A percentile compares a stretch with the other conserved stretches of the same genome.
Evolutionary conservation across 2,329 filamentous ascomycete genomes (phyloP).

Genomic region (Oidium heveae): DNA sequence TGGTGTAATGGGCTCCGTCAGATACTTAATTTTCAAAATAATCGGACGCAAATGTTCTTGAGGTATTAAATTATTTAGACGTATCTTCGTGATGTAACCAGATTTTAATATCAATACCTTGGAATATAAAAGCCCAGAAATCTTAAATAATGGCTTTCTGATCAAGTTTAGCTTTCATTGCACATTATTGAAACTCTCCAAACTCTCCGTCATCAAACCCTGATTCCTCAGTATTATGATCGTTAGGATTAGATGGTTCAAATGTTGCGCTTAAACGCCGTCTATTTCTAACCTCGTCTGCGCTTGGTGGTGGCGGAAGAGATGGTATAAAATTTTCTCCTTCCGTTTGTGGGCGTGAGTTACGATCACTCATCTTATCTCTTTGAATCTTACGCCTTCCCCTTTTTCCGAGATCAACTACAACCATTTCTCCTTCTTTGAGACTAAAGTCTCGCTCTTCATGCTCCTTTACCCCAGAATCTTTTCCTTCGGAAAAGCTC

Average conservation of each 20-base stretch:
- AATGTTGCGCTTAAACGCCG: slow-evolving; percentile 26
- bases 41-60: too few relatives aligned
- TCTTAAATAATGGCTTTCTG: too few relatives aligned
- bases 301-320: slow-evolving; percentile 42
- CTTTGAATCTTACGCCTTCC: slow-evolving; percentile 8
- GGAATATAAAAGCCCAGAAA: too few relatives aligned
- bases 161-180: too few relatives aligned
- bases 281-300: slow-evolving; percentile 33
- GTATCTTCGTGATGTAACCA: too few relatives aligned
- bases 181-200: slow-evolving; percentile 39
- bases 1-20: too few relatives aligned
- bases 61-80: too few relatives aligned
- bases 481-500: slow-evolving; percentile 9
- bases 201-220: slow-evolving; percentile 77
- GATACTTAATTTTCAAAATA: too few relatives aligned
- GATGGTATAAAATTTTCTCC: slow-evolving; percentile 15
- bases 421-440: slow-evolving; percentile 77
- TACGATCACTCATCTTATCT: slow-evolving; percentile 16
- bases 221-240: slow-evolving; percentile 25
- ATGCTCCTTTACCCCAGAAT: slow-evolving; percentile 15
- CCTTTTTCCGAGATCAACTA: slow-evolving; percentile 37
- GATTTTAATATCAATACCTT: too few relatives aligned
- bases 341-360: slow-evolving; percentile 35
- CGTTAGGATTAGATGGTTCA: slow-evolving; percentile 18
- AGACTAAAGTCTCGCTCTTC: slow-evolving; percentile 57